These are phyloP conservation scores for Nakazawaea wickerhamii DNA, from an alignment of 805 yeast genomes.

Conservation along the genomic window DNA sequence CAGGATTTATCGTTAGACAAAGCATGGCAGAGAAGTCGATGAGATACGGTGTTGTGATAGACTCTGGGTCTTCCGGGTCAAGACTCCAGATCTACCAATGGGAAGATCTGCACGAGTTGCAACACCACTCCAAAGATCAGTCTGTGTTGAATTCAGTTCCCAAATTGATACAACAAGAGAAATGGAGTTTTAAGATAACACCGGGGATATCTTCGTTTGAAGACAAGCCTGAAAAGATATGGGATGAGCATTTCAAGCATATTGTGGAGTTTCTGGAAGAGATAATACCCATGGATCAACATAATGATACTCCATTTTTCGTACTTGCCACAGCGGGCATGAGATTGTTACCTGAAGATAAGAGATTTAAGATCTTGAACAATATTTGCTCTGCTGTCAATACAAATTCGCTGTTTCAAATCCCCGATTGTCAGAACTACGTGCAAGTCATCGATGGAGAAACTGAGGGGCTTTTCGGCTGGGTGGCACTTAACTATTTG, in stretches of 20 bases:
- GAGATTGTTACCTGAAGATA: slow-evolving; percentile 62
- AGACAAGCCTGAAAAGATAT: slow-evolving; percentile 48
- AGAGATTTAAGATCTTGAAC: slow-evolving; percentile 47
- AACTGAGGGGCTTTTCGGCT: slow-evolving; percentile 91
- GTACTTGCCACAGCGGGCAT: slow-evolving; percentile 97
- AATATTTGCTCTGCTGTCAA: slow-evolving; percentile 56
- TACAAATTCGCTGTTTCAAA: slow-evolving; percentile 48
- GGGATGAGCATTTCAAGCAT: slow-evolving; percentile 63
- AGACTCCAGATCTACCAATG: slow-evolving; percentile 79
- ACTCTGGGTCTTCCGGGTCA: slow-evolving; percentile 95
- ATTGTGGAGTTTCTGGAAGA: slow-evolving; percentile 64
- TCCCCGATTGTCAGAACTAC: slow-evolving; percentile 60
- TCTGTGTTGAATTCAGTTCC: slow-evolving; percentile 56
- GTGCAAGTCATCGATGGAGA: slow-evolving; percentile 90
- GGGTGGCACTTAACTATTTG: slow-evolving; percentile 88
- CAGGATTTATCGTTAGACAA: too few relatives aligned
- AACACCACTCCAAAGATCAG: slow-evolving; percentile 27
- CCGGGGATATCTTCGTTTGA: slow-evolving; percentile 83
- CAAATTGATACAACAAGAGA: slow-evolving; percentile 50
- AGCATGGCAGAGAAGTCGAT: not conserved
- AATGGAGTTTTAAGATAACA: slow-evolving; percentile 65
- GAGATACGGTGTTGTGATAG: slow-evolving; percentile 81
- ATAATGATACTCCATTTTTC: slow-evolving; percentile 73
- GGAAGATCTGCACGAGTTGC: slow-evolving; percentile 45
- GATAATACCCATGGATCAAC: slow-evolving; percentile 59